phyloP scores from a whole-genome alignment of 352 stramenopile genomes.

The Phytophthora lateralis region DNA sequence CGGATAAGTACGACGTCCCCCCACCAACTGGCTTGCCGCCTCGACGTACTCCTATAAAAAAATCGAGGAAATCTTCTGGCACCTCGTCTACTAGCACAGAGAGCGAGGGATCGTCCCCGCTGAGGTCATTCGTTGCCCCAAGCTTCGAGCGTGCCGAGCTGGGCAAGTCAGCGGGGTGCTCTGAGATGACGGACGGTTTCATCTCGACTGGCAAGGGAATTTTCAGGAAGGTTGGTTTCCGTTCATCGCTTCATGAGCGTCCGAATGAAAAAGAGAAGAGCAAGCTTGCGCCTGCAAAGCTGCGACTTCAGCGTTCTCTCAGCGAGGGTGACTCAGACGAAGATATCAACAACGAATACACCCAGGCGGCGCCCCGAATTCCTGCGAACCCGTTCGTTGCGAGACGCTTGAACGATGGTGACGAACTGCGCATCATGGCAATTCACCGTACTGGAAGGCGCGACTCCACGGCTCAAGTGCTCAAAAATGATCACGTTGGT shows the following conservation, averaged over 20 bases:
- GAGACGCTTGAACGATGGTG: conserved; percentile 77
- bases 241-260: conserved; percentile 48
- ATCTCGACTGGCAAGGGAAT: conserved; percentile 89
- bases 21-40: conserved; percentile 32
- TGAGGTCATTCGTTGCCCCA: conserved; percentile 45
- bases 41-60: conserved; percentile 38
- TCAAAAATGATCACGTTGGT: conserved; percentile 49
- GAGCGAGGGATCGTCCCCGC: conserved; percentile 48
- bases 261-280: conserved; percentile 35
- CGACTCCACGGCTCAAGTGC: conserved; percentile 52
- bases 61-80: conserved; percentile 59
- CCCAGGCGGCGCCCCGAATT: conserved; percentile 73
- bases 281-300: conserved; percentile 39
- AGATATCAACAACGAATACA: conserved; percentile 70
- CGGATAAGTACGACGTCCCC: conserved; percentile 42
- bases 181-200: conserved; percentile 76
- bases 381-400: conserved; percentile 86
- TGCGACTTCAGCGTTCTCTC: conserved; percentile 36
- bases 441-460: conserved; percentile 74
- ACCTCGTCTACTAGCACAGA: conserved; percentile 50
- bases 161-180: conserved; percentile 51
- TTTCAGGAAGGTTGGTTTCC: conserved; percentile 82
- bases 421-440: conserved; percentile 83
- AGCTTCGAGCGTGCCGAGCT: conserved; percentile 56
- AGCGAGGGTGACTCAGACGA: conserved; percentile 46